Evolutionary conservation across 345 rosid species (phyloP).

Genomic region (Aethionema arabicum): DNA sequence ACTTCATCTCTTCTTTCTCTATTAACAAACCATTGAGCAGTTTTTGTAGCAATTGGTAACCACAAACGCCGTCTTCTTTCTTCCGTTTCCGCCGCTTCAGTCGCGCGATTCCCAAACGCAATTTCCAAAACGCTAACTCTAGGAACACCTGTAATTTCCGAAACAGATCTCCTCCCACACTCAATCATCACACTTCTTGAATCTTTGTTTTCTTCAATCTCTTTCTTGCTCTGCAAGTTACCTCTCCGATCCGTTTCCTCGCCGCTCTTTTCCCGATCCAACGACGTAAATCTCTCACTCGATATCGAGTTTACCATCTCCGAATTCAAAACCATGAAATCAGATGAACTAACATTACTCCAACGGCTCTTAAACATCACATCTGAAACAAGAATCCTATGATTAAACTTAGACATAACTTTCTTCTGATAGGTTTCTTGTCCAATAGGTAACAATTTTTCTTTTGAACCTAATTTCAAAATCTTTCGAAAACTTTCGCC

Average conservation of each 20-base stretch:
- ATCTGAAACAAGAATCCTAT: slow-evolving; percentile 70
- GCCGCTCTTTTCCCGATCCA: slow-evolving; percentile 19
- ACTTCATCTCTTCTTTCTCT: slow-evolving; percentile 50
- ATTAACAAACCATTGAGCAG: slow-evolving; percentile 74
- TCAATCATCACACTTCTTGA: slow-evolving; percentile 38
- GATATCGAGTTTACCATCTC: slow-evolving; percentile 64
- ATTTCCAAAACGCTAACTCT: slow-evolving; percentile 41
- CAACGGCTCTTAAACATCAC: slow-evolving; percentile 72
- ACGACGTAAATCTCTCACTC: slow-evolving; percentile 49
- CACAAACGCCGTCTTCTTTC: slow-evolving; percentile 56
- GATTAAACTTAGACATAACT: slow-evolving; percentile 58
- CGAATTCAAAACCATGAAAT: slow-evolving; percentile 64
- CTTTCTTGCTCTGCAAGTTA: slow-evolving; percentile 51
- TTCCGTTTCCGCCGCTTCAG: slow-evolving; percentile 35
- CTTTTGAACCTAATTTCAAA: slow-evolving; percentile 37
- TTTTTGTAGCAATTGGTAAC: slow-evolving; percentile 76
- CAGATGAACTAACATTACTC: slow-evolving; percentile 88
- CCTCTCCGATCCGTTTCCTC: slow-evolving; percentile 38
- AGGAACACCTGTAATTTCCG: slow-evolving; percentile 69
- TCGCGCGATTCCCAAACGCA: slow-evolving; percentile 25
- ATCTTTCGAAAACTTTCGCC: slow-evolving; percentile 71
- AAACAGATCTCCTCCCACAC: slow-evolving; percentile 59
- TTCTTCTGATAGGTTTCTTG: slow-evolving; percentile 25
- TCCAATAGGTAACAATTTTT: slow-evolving; percentile 24
- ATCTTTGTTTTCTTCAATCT: slow-evolving; percentile 60